Conservation (phyloP, 2,329 filamentous ascomycete species). For the Ophiostoma australiae region DNA sequence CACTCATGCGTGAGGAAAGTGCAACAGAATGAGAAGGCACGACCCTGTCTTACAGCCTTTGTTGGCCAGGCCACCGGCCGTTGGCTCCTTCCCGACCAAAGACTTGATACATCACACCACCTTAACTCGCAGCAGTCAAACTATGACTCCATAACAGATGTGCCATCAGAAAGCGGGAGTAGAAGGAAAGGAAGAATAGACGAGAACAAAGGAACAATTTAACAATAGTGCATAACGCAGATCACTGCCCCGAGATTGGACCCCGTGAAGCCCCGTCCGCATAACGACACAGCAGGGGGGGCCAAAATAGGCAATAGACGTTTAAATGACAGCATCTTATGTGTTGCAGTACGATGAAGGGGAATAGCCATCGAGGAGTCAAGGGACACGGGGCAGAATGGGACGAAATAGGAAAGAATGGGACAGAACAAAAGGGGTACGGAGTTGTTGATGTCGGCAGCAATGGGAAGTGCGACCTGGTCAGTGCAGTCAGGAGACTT, state of each 20-base stretch:
- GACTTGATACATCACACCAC: neutral
- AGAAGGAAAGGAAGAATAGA: neutral
- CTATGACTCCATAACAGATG: neutral
- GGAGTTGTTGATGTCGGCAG: neutral
- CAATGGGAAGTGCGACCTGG: conserved; percentile 8
- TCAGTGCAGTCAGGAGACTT: neutral
- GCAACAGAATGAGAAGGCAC: neutral
- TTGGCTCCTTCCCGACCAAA: conserved; percentile 5
- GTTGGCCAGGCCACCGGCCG: neutral
- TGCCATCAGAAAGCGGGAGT: neutral
- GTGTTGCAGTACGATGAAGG: neutral
- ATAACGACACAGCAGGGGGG: conserved; percentile 4
- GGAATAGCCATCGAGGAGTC: neutral
- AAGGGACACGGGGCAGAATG: neutral
- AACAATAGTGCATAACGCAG: neutral
- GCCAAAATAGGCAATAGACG: neutral
- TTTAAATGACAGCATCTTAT: neutral
- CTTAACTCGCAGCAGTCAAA: neutral
- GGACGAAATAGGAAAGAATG: neutral
- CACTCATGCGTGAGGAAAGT: neutral
- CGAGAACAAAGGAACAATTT: neutral
- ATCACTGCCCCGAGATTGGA: conserved; percentile 1
- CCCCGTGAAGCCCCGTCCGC: neutral
- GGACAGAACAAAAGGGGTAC: neutral
- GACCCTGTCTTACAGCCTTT: neutral